phyloP scores from a whole-genome alignment of 768 basidiomycete genomes.

The Lactarius quietus region DNA sequence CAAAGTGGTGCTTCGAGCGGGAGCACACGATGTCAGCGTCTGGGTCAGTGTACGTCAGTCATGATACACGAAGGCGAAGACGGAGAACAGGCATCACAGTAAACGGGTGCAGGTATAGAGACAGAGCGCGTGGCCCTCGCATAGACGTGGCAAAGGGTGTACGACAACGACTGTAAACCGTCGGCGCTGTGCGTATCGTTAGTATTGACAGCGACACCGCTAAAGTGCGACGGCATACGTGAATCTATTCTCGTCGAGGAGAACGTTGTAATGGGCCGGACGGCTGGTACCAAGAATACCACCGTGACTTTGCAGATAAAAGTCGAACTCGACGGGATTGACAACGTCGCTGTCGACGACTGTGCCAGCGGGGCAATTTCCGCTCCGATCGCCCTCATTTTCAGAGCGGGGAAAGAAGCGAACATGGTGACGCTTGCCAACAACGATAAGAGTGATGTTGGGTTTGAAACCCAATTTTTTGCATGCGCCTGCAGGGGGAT shows the following conservation, averaged over 20 bases:
- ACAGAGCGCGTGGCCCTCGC: constrained; percentile 77
- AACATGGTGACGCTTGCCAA: constrained; percentile 74
- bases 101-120: constrained; percentile 79
- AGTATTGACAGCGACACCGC: background rate
- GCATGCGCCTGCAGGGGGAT: constrained; percentile 54
- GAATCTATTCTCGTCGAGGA: constrained; percentile 57
- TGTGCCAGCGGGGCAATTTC: constrained; percentile 74
- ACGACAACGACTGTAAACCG: constrained; percentile 65
- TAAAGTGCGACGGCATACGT: constrained; percentile 38
- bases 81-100: constrained; percentile 49
- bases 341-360: constrained; percentile 69
- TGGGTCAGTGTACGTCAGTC: constrained; percentile 29
- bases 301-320: constrained; percentile 73
- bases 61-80: background rate
- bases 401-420: constrained; percentile 51
- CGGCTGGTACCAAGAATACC: constrained; percentile 75
- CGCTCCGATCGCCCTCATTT: constrained; percentile 56
- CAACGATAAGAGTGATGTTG: constrained; percentile 72
- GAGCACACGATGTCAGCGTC: constrained; percentile 77
- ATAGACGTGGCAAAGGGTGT: constrained; percentile 77
- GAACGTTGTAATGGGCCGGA: constrained; percentile 55
- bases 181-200: constrained; percentile 45
- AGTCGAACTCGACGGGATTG: constrained; percentile 73
- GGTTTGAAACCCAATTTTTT: constrained; percentile 51
- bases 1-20: constrained; percentile 77